These are phyloP conservation scores for Fusarium agapanthi DNA, from an alignment of 2,329 filamentous ascomycete genomes.

Conservation along the genomic window DNA sequence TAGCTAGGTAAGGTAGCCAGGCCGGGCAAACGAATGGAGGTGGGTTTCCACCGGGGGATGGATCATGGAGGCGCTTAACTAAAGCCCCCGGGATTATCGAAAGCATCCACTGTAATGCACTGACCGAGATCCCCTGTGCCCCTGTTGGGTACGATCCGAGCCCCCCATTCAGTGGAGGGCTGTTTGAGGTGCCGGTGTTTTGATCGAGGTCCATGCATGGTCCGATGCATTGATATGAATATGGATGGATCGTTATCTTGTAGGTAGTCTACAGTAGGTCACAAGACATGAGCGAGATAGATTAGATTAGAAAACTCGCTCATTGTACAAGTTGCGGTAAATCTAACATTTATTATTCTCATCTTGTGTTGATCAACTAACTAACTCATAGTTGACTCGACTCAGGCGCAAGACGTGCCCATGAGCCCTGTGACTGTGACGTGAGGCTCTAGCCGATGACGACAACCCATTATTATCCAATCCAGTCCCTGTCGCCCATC, in stretches of 20 bases:
- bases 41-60: background rate
- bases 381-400: background rate
- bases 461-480: conserved; percentile 30
- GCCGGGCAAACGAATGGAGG: background rate
- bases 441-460: conserved; percentile 43
- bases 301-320: background rate
- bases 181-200: conserved; percentile 16
- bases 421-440: conserved; percentile 32
- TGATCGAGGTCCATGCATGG: background rate
- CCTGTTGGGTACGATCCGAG: conserved; percentile 24
- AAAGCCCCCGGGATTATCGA: conserved; percentile 7
- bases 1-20: too few species aligned
- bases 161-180: background rate
- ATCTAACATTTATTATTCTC: background rate
- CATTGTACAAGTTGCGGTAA: conserved; percentile 1
- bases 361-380: background rate
- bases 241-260: conserved; percentile 15
- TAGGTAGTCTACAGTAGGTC: background rate
- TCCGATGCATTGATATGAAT: conserved; percentile 4
- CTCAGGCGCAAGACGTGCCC: conserved; percentile 13
- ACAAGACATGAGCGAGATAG: conserved; percentile 4
- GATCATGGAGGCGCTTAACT: conserved; percentile 1
- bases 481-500: conserved; percentile 36
- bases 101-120: conserved; percentile 15
- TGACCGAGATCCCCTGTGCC: conserved; percentile 21